Evolutionary conservation across 495 filamentous ascomycete species (phyloP), one percentile per base, ranked within the genome.

Genomic region (Jackrogersella minutella): DNA sequence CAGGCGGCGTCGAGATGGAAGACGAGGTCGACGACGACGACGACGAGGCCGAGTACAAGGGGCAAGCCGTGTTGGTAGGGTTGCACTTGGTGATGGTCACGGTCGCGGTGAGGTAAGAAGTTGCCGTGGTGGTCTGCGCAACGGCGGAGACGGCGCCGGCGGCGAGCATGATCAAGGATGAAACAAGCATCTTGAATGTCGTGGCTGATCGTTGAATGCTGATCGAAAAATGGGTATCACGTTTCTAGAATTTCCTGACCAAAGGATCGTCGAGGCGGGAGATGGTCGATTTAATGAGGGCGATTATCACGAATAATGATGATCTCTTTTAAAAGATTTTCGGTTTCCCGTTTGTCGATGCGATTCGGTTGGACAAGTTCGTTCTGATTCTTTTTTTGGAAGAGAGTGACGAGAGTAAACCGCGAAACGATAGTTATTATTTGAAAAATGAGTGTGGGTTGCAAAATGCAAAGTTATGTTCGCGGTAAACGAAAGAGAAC

Each of bases 41-140:
- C n/a, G n/a, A n/a, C n/a, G 70, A 61, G 28, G 73, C 60, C 31
- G 76, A 71, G 31, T 76, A 72, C 49, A 74, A 64, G 28, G 82
- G 77, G 79, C 84, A 79, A 56, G 74, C 69, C 51, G 82, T 75
- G 71, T 74, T 73, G 31, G 74, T 76, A 7, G 79, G 76, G 69
- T 76, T 80, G 76, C 80, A 81, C 73, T 77, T 62, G 57, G 79
- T 81, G 67, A 82, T 77, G 66, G 81, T 82, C 71, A 81, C 68
- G 26, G 79, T 81, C 52, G 75, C 64, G 31, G 80, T 81, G 66
- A 79, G 62, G 58, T 78, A 79, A 54, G 74, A 72, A 22, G 79
- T 81, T 60, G 78, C 76, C 40, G 81, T 80, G 33, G 73, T 74
- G 46, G 73, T 79, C 11, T 74, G 66, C 56, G 72, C 69, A 47